Evolutionary conservation across 1,284 basidiomycete genomes (phyloP).

Genomic region (Sutorius eximius): DNA sequence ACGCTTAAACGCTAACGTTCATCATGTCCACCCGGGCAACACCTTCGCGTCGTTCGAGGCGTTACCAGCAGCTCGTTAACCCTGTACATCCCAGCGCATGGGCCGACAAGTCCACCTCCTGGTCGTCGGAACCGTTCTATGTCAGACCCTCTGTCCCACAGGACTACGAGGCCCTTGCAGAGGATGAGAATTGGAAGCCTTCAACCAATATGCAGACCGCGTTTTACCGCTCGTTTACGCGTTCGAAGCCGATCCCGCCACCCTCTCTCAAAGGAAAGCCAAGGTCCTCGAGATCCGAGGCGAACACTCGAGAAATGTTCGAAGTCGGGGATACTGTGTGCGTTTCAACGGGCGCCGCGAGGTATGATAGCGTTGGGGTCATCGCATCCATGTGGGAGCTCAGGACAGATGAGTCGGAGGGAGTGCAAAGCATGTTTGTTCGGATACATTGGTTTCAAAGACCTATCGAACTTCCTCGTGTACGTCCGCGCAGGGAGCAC

Average conservation of each 20-base stretch:
- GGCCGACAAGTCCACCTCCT: constrained; percentile 36
- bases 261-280: constrained; percentile 26
- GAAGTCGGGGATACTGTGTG: constrained; percentile 63
- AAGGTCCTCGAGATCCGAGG: constrained; percentile 24
- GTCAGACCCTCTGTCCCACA: constrained; percentile 37
- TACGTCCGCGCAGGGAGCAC: constrained; percentile 57
- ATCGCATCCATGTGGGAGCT: constrained; percentile 68
- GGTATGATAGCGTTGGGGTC: constrained; percentile 60
- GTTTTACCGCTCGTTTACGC: constrained; percentile 37
- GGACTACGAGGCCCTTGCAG: constrained; percentile 35
- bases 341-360: constrained; percentile 52
- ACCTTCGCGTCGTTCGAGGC: constrained; percentile 49
- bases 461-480: constrained; percentile 56
- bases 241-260: constrained; percentile 18
- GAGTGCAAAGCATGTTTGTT: constrained; percentile 44
- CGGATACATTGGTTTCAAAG: constrained; percentile 72
- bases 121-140: constrained; percentile 43
- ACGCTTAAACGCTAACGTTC: background rate
- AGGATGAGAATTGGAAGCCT: constrained; percentile 35
- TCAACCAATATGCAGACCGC: constrained; percentile 20
- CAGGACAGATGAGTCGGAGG: constrained; percentile 28
- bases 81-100: constrained; percentile 36
- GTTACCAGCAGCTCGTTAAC: constrained; percentile 51
- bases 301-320: constrained; percentile 38
- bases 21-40: constrained; percentile 27